phyloP scores from a whole-genome alignment of 306 rosid species.

The Citrullus colocynthis region DNA sequence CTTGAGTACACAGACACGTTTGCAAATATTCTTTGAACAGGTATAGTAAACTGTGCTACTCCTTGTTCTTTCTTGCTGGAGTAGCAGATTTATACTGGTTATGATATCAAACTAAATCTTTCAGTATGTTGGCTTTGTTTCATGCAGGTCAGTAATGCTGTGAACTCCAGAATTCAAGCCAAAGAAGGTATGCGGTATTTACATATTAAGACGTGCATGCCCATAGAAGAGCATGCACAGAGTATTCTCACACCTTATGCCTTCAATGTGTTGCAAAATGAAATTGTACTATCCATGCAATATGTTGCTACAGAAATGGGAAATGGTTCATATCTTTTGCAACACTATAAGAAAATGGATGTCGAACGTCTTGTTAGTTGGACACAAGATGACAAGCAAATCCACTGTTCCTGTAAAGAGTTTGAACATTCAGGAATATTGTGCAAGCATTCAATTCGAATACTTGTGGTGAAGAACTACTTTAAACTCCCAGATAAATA shows the following conservation, averaged over 20 bases:
- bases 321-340: conserved; percentile 45
- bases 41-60: conserved; percentile 10
- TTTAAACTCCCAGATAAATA: conserved; percentile 49
- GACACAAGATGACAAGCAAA: conserved; percentile 35
- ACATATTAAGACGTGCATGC: conserved; percentile 45
- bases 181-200: conserved; percentile 26
- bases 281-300: conserved; percentile 36
- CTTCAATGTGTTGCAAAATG: conserved; percentile 40
- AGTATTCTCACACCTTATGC: conserved; percentile 45
- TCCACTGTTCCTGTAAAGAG: conserved; percentile 55
- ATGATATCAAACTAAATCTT: background rate
- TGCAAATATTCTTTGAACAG: conserved; percentile 50
- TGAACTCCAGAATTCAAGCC: conserved; percentile 20
- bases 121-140: background rate
- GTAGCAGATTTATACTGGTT: background rate
- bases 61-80: background rate
- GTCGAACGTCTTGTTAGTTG: conserved; percentile 38
- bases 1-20: conserved; percentile 26
- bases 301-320: conserved; percentile 33
- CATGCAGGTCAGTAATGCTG: conserved; percentile 26
- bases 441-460: conserved; percentile 53
- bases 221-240: conserved; percentile 55
- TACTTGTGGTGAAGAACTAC: conserved; percentile 36
- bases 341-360: conserved; percentile 47
- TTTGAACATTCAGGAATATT: conserved; percentile 51